These are phyloP conservation scores for Fonsecaea monophora DNA, from an alignment of 2,329 filamentous ascomycete species.

Conservation along the genomic window DNA sequence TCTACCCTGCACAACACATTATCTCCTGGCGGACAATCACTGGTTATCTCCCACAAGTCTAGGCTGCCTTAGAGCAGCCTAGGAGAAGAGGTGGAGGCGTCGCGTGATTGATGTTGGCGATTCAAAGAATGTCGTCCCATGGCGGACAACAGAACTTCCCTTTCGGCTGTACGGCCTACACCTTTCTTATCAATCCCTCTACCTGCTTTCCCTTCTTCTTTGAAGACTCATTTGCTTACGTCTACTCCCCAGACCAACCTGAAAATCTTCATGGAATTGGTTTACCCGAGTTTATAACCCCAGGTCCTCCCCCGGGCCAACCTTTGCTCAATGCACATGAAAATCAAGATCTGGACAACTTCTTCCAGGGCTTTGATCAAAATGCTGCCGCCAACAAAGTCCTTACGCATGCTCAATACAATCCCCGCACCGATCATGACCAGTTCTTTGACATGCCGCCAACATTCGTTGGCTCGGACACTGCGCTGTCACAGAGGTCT, in stretches of 20 bases:
- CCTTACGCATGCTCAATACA: slow-evolving; percentile 28
- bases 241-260: slow-evolving; percentile 32
- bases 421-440: slow-evolving; percentile 26
- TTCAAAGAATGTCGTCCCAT: slow-evolving; percentile 41
- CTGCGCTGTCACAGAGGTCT: slow-evolving; percentile 29
- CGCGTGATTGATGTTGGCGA: slow-evolving; percentile 36
- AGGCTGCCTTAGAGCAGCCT: slow-evolving; percentile 31
- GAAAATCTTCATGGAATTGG: slow-evolving; percentile 39
- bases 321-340: slow-evolving; percentile 39
- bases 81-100: slow-evolving; percentile 29
- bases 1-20: neutral
- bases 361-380: slow-evolving; percentile 39
- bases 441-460: slow-evolving; percentile 38
- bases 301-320: slow-evolving; percentile 37
- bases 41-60: slow-evolving; percentile 15
- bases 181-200: neutral
- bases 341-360: slow-evolving; percentile 38
- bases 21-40: neutral
- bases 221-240: slow-evolving; percentile 26
- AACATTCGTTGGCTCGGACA: slow-evolving; percentile 38
- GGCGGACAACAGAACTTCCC: slow-evolving; percentile 40
- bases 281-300: slow-evolving; percentile 38
- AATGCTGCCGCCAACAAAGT: slow-evolving; percentile 31
- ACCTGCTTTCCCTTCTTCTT: neutral
- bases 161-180: slow-evolving; percentile 39